Percentiles rank a stretch among this genome's conserved stretches.
Conservation (phyloP, 345 rosid species). For the Alliaria petiolata region DNA sequence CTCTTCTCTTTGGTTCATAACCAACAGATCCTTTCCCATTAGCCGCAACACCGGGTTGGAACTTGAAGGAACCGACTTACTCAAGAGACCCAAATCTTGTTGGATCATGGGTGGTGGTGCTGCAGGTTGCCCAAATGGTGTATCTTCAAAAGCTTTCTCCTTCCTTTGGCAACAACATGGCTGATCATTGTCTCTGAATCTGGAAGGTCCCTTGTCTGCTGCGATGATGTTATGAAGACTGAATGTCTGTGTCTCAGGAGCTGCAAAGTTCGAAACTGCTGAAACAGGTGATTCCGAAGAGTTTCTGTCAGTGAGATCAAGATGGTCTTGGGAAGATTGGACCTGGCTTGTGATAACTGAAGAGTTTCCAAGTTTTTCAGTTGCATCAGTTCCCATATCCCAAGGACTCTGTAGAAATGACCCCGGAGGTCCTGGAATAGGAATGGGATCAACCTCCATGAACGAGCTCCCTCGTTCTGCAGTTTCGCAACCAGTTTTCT, state of each 20-base stretch:
- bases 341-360: slow-evolving; percentile 70
- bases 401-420: slow-evolving; percentile 93
- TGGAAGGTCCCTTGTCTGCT: slow-evolving; percentile 40
- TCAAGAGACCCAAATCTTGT: slow-evolving; percentile 7
- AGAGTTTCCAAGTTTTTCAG: slow-evolving; percentile 80
- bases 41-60: slow-evolving; percentile 76
- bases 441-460: slow-evolving; percentile 86
- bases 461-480: slow-evolving; percentile 44
- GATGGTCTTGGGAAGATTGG: slow-evolving; percentile 69
- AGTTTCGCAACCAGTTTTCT: slow-evolving; percentile 28
- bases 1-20: slow-evolving; percentile 67
- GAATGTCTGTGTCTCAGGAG: slow-evolving; percentile 10
- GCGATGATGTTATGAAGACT: slow-evolving; percentile 19
- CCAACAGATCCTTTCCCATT: slow-evolving; percentile 96
- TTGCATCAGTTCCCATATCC: slow-evolving; percentile 55
- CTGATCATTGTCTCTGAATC: slow-evolving; percentile 48
- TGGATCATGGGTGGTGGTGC: neutral
- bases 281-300: slow-evolving; percentile 78
- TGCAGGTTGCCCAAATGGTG: neutral
- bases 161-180: slow-evolving; percentile 89
- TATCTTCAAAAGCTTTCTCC: slow-evolving; percentile 44
- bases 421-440: slow-evolving; percentile 97
- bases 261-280: slow-evolving; percentile 39
- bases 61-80: slow-evolving; percentile 38
- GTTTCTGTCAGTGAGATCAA: slow-evolving; percentile 59